phyloP scores from a whole-genome alignment of 345 rosid genomes.

The Eucalyptus rudis region DNA sequence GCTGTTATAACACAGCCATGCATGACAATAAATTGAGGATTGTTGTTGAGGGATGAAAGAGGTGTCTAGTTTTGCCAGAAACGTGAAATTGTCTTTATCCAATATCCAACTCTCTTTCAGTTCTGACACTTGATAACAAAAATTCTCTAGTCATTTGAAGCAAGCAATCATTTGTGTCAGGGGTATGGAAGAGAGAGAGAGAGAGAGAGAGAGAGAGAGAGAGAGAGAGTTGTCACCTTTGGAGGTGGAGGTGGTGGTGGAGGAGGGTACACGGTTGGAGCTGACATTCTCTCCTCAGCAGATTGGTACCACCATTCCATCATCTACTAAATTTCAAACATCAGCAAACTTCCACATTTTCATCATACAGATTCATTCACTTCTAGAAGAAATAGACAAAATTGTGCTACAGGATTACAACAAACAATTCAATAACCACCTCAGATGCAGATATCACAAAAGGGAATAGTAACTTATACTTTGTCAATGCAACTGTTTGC shows the following conservation, averaged over 20 bases:
- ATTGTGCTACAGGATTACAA: not conserved
- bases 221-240: constrained; percentile 28
- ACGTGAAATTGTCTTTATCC: not conserved
- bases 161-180: not conserved
- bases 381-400: not conserved
- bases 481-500: not conserved
- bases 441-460: not conserved
- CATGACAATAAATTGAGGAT: not conserved
- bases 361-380: not conserved
- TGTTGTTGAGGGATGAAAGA: not conserved
- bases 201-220: not conserved
- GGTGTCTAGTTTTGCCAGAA: not conserved
- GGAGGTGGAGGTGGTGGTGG: constrained; percentile 98
- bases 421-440: not conserved
- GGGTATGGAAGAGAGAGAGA: not conserved
- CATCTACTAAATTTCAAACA: constrained; percentile 35
- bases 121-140: not conserved
- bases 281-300: constrained; percentile 98
- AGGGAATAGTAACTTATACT: not conserved
- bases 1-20: not conserved
- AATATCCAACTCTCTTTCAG: not conserved
- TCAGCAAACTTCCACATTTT: not conserved
- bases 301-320: constrained; percentile 99
- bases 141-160: not conserved
- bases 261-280: constrained; percentile 93